phyloP scores from a whole-genome alignment of 192 early-diverging fungal genomes.

The Linnemannia exigua region DNA sequence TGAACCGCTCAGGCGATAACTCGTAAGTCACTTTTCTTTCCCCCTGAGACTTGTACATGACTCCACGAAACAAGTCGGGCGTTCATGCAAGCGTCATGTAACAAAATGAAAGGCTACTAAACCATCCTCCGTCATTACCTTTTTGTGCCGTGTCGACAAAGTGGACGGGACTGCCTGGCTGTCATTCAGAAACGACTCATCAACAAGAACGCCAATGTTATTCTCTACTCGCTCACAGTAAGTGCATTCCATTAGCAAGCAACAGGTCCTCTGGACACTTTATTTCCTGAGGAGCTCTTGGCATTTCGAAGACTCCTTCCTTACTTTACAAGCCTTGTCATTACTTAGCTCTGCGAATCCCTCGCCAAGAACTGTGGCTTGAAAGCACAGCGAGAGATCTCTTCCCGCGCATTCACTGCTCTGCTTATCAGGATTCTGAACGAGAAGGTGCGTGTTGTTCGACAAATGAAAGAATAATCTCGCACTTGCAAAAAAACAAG shows the following conservation, averaged over 20 bases:
- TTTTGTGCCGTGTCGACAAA: slow-evolving; percentile 32
- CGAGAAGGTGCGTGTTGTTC: slow-evolving; percentile 65
- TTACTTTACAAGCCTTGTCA: background rate
- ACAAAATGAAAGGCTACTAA: background rate
- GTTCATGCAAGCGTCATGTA: background rate
- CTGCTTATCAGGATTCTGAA: slow-evolving; percentile 81
- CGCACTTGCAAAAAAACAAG: background rate
- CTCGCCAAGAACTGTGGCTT: slow-evolving; percentile 93
- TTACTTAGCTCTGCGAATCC: slow-evolving; percentile 82
- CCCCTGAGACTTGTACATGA: background rate
- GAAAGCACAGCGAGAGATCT: slow-evolving; percentile 85
- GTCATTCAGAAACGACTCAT: slow-evolving; percentile 79
- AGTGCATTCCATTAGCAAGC: slow-evolving; percentile 23
- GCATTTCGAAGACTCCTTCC: background rate
- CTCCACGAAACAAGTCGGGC: background rate
- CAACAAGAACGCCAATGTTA: slow-evolving; percentile 87
- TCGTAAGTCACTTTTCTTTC: slow-evolving; percentile 44
- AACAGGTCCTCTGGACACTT: background rate
- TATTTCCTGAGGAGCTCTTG: background rate
- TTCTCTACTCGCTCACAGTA: slow-evolving; percentile 77
- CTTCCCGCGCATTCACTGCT: slow-evolving; percentile 87
- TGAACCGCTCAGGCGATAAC: slow-evolving; percentile 63
- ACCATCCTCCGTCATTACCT: background rate
- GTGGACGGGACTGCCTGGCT: slow-evolving; percentile 77
- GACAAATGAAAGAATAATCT: background rate